phyloP scores from a whole-genome alignment of 2,329 filamentous ascomycete genomes.

The Exophiala aquamarina region DNA sequence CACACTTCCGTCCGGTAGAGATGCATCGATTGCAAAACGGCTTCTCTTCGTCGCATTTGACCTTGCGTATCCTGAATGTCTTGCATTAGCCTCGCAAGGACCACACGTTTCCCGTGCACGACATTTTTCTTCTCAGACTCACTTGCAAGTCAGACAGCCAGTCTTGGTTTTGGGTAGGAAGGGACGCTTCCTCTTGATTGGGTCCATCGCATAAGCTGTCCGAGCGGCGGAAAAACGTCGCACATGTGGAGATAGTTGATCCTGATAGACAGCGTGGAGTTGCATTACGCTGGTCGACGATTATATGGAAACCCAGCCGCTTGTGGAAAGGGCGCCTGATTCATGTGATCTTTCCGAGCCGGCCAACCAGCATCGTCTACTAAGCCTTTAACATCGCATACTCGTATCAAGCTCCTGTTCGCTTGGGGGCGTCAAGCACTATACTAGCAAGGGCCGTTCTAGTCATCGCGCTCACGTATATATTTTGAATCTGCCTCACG shows the following conservation, averaged over 20 bases:
- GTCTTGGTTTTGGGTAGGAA: constrained; percentile 23
- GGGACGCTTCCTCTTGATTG: constrained; percentile 10
- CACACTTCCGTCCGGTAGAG: constrained; percentile 57
- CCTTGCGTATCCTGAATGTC: constrained; percentile 38
- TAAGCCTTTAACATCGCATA: too few species aligned
- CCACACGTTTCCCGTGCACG: too few species aligned
- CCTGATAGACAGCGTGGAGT: too few species aligned
- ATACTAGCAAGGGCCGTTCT: too few species aligned
- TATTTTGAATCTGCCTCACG: too few species aligned
- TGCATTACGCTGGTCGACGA: background rate
- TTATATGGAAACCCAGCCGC: background rate
- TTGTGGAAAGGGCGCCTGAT: background rate
- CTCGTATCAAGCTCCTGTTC: too few species aligned
- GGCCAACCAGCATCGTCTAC: background rate
- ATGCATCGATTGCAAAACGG: constrained; percentile 55
- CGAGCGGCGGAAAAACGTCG: too few species aligned
- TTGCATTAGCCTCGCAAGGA: background rate
- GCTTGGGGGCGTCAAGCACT: too few species aligned
- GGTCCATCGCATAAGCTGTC: constrained; percentile 3
- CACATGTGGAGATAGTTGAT: background rate
- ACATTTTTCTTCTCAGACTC: constrained; percentile 29
- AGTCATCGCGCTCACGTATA: too few species aligned
- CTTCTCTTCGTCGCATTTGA: constrained; percentile 59
- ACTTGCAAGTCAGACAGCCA: constrained; percentile 59
- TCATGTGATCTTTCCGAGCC: constrained; percentile 9